A percentile compares a stretch with the other conserved stretches of the same genome.
Conservation (phyloP, 768 basidiomycete species). For the Rhodotorula diobovata region DNA sequence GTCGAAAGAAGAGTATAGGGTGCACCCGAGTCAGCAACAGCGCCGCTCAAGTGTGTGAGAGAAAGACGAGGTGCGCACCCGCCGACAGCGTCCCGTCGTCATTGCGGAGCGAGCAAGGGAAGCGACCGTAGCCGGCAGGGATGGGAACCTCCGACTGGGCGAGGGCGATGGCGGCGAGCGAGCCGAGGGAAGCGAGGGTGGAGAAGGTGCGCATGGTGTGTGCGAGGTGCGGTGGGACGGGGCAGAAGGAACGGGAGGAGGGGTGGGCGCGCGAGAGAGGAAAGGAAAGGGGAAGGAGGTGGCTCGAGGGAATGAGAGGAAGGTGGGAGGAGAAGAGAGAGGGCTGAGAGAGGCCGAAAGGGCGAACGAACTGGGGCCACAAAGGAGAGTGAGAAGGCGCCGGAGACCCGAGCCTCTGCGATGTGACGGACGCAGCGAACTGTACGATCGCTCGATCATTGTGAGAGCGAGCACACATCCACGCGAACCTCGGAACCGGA, state of each 20-base stretch:
- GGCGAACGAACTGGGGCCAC: background rate
- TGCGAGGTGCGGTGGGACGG: too few relatives aligned
- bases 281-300: background rate
- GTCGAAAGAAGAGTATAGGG: background rate
- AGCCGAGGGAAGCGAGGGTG: conserved; percentile 4
- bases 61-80: background rate
- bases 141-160: too few relatives aligned
- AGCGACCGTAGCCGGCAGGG: conserved; percentile 19
- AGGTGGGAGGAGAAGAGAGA: background rate
- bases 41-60: background rate
- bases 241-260: background rate
- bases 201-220: conserved; percentile 7
- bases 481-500: too few relatives aligned
- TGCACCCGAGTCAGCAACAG: background rate
- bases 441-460: too few relatives aligned
- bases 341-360: too few relatives aligned
- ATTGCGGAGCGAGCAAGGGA: conserved; percentile 20
- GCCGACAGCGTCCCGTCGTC: conserved; percentile 20
- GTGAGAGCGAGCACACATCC: too few relatives aligned
- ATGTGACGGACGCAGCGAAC: too few relatives aligned
- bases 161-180: conserved; percentile 4
- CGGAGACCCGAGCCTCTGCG: too few relatives aligned
- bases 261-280: background rate
- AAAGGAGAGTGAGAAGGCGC: too few relatives aligned
- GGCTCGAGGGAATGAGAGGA: background rate